These are phyloP conservation scores for Bidens hawaiensis DNA, from an alignment of 140 eudicot genomes.

Conservation along the genomic window DNA sequence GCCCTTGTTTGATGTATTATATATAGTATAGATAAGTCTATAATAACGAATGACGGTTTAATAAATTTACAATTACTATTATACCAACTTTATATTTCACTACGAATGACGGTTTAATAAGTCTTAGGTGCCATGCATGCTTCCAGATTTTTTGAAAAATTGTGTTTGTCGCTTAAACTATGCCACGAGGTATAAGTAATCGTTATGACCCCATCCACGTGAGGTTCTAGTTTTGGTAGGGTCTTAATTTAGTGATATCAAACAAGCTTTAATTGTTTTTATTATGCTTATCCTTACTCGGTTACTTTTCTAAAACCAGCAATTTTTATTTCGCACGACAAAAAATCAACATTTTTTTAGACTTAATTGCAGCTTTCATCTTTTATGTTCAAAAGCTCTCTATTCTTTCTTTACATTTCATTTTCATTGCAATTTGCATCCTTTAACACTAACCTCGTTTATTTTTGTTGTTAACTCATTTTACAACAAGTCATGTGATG, in stretches of 20 bases:
- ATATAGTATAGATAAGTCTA: too few relatives aligned
- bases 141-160: conserved; percentile 4
- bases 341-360: too few relatives aligned
- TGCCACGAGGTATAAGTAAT: conserved; percentile 13
- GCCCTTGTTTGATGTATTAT: too few relatives aligned
- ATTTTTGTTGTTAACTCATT: too few relatives aligned
- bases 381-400: too few relatives aligned
- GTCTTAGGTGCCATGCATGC: conserved; percentile 2
- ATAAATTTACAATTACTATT: neutral
- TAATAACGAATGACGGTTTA: neutral
- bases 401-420: too few relatives aligned
- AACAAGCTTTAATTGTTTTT: neutral
- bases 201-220: conserved; percentile 17
- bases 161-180: conserved; percentile 8
- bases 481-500: too few relatives aligned
- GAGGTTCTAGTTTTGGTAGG: conserved; percentile 2
- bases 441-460: too few relatives aligned
- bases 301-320: too few relatives aligned
- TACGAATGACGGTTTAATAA: neutral
- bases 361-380: too few relatives aligned
- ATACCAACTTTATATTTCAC: neutral
- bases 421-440: too few relatives aligned
- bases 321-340: too few relatives aligned
- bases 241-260: neutral
- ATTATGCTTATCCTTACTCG: neutral